Conservation (phyloP, 1,284 basidiomycete genomes). For the Trichosporon asahii region DNA sequence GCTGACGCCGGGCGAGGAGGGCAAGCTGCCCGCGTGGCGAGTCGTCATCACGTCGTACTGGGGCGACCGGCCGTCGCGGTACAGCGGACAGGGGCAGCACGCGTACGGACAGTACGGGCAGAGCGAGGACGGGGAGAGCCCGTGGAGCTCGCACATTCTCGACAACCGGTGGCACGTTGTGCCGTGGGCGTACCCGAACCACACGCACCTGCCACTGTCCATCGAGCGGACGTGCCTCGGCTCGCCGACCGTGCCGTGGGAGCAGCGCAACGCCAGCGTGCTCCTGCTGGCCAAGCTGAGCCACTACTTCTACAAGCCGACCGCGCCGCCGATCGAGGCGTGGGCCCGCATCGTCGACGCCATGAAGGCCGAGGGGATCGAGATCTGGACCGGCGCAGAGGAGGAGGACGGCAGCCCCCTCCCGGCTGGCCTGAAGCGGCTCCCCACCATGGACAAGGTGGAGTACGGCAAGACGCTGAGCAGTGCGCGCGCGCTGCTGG, state of each 20-base stretch:
- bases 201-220: conserved; percentile 42
- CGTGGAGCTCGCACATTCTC: conserved; percentile 43
- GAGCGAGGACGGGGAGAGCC: conserved; percentile 22
- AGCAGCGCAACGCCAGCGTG: conserved; percentile 32
- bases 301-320: conserved; percentile 17
- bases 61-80: conserved; percentile 11
- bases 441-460: conserved; percentile 29
- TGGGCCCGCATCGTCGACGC: not conserved
- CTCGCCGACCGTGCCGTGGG: conserved; percentile 28
- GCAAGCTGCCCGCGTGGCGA: conserved; percentile 42
- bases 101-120: conserved; percentile 30
- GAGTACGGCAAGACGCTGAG: conserved; percentile 39
- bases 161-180: conserved; percentile 45
- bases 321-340: conserved; percentile 17
- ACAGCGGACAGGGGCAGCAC: conserved; percentile 25
- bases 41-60: conserved; percentile 27
- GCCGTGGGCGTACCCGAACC: conserved; percentile 36
- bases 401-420: conserved; percentile 31
- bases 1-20: conserved; percentile 36
- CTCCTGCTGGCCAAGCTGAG: conserved; percentile 42
- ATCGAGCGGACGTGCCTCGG: conserved; percentile 42
- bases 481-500: conserved; percentile 38
- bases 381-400: conserved; percentile 35
- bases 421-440: conserved; percentile 35
- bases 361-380: conserved; percentile 18